Conservation (phyloP, 306 rosid genomes). For the Erythrophleum fordii region DNA sequence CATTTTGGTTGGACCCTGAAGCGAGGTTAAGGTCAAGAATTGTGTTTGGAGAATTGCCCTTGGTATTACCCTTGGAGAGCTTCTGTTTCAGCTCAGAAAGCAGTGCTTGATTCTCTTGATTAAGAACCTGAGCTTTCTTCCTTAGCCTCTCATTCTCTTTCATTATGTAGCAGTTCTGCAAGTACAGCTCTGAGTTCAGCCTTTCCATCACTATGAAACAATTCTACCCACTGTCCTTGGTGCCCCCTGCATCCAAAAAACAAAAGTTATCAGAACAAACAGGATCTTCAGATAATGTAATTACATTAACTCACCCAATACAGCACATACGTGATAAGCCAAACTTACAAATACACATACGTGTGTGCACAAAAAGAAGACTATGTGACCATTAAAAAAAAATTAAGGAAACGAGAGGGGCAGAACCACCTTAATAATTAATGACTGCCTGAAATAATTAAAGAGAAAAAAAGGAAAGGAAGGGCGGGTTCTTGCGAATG, state of each 20-base stretch:
- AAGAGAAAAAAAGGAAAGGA: slow-evolving; percentile 14
- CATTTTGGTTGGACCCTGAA: slow-evolving; percentile 57
- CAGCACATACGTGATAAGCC: not conserved
- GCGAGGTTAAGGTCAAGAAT: slow-evolving; percentile 67
- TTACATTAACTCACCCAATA: not conserved
- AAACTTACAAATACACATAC: not conserved
- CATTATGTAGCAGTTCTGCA: slow-evolving; percentile 92
- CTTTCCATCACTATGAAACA: slow-evolving; percentile 72
- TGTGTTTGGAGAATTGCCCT: slow-evolving; percentile 46
- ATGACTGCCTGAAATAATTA: slow-evolving; percentile 43
- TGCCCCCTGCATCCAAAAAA: slow-evolving; percentile 42
- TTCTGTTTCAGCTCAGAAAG: slow-evolving; percentile 88
- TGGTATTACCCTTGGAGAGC: slow-evolving; percentile 56
- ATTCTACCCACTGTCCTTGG: not conserved
- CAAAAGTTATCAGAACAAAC: not conserved
- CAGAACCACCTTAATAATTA: slow-evolving; percentile 24
- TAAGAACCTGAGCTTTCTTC: slow-evolving; percentile 87
- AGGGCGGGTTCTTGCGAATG: slow-evolving; percentile 33
- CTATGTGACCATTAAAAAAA: slow-evolving; percentile 23
- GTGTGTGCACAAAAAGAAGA: slow-evolving; percentile 13
- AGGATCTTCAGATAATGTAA: slow-evolving; percentile 26
- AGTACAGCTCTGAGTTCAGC: slow-evolving; percentile 83
- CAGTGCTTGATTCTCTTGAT: slow-evolving; percentile 89
- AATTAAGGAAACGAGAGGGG: not conserved
- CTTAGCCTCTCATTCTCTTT: slow-evolving; percentile 90